Percentiles rank a stretch among this genome's conserved stretches.
These are phyloP conservation scores for Calycina herbarum DNA, from an alignment of 2,329 filamentous ascomycete genomes.

Conservation along the genomic window DNA sequence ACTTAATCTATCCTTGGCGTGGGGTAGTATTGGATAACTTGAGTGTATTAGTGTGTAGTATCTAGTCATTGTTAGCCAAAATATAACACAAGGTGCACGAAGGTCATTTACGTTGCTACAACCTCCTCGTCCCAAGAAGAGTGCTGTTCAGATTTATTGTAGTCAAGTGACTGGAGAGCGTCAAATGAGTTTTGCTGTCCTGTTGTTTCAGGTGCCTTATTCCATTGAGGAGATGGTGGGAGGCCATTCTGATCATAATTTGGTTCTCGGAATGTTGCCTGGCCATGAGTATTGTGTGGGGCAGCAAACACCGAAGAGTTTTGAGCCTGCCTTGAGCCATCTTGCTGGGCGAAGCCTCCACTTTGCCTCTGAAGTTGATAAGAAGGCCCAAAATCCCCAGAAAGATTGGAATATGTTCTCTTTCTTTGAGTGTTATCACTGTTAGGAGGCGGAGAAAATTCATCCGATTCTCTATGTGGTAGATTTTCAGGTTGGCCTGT, in stretches of 20 bases:
- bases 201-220: constrained; percentile 32
- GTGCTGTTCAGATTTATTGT: constrained; percentile 30
- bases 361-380: constrained; percentile 39
- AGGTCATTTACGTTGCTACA: constrained; percentile 42
- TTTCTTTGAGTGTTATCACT: constrained; percentile 42
- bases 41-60: constrained; percentile 67
- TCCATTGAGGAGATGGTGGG: constrained; percentile 35
- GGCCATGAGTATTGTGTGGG: too few species aligned
- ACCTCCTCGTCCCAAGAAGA: constrained; percentile 48
- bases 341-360: constrained; percentile 29
- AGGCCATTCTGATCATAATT: constrained; percentile 37
- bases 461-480: constrained; percentile 46
- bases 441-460: constrained; percentile 53
- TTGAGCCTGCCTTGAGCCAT: constrained; percentile 27
- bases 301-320: constrained; percentile 14
- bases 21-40: constrained; percentile 65
- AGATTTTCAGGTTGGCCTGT: constrained; percentile 39
- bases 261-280: constrained; percentile 26
- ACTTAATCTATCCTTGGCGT: constrained; percentile 55
- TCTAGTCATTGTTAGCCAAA: constrained; percentile 41
- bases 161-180: constrained; percentile 29
- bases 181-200: constrained; percentile 32
- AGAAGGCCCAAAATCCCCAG: constrained; percentile 45
- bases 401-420: constrained; percentile 49
- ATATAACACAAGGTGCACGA: neutral